These are phyloP conservation scores for Cytospora leucostoma DNA, from an alignment of 2,329 filamentous ascomycete genomes.

Conservation along the genomic window DNA sequence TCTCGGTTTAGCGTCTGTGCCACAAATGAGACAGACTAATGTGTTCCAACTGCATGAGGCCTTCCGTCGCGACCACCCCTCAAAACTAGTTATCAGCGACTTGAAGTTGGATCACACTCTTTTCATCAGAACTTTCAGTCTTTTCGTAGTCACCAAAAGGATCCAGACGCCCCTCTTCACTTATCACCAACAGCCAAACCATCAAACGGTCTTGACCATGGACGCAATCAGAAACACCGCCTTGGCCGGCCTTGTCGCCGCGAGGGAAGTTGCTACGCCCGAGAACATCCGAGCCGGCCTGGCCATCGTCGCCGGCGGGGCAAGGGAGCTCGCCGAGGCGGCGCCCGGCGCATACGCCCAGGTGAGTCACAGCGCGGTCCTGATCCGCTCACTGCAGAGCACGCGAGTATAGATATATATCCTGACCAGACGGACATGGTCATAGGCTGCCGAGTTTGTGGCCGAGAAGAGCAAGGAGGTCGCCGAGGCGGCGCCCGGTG, in stretches of 20 bases:
- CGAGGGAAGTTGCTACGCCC: not conserved
- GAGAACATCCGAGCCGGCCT: conserved; percentile 1
- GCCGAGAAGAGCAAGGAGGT: not conserved
- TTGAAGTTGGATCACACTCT: no score
- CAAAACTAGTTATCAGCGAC: no score
- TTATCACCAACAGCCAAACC: not conserved
- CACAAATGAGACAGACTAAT: not conserved
- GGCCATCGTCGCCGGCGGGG: not conserved
- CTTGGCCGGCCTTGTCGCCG: not conserved
- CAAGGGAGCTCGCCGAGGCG: not conserved
- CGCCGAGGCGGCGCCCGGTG: not conserved
- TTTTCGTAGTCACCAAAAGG: not conserved
- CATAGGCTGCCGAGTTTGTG: not conserved
- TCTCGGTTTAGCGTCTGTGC: not conserved
- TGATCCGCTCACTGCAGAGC: not conserved
- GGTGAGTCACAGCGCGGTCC: not conserved
- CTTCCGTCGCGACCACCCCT: not conserved
- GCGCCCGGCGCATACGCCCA: not conserved
- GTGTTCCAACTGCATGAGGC: conserved; percentile 18
- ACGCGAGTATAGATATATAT: not conserved
- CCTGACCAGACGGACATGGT: not conserved
- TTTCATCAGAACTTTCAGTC: not conserved
- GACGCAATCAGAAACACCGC: not conserved
- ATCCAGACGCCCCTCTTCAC: not conserved
- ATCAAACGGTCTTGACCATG: not conserved